Evolutionary conservation across 805 yeast genomes (phyloP), one percentile per base, ranked within the genome.

Genomic region (Cyberlindnera mycetangii): DNA sequence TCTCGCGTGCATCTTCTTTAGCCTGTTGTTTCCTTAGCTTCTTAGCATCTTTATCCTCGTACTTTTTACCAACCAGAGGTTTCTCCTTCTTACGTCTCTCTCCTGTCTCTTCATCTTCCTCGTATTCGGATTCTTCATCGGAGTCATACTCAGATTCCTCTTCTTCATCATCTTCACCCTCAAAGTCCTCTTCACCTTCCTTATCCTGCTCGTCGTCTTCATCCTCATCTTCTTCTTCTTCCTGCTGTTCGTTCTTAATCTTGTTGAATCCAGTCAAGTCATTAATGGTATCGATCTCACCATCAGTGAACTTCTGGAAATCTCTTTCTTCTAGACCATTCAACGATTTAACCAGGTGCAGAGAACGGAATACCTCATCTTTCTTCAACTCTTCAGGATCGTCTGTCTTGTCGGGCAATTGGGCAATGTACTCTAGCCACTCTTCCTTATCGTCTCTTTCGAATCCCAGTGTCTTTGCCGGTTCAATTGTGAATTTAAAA

Each of bases 321-420:
- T 93, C 99, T 48, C 96, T 74, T 59, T 93, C 99, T 60, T 93
- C 87, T 62, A 90, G 60, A 69, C 92, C 79, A 67, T 89, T 81
- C 68, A 93, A 66, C 45, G 93, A 81, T 58, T 90, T 73, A 25
- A 86, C 88, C 55, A 86, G 67, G 64, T 86, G 89, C 41, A 85
- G 58, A 5, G 90, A 79, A 61, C 99, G 72, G 65, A 93, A 93
- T 6, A 93, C 81, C 43, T 87, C 95, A 62, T 93, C 99, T 50
- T 85, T 88, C 19, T 79, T 81, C 34, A 75, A 76, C 40, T 75
- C 81, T 25, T 71, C 74, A 15, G 74, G 67, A 12, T 71, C 77
- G 19, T 73, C 66, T 5, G 58, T 49, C 56, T 85, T 85, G 38
- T 81, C 62, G 0, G 89, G 87, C 44, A 85, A 54, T 8, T 68